Base-by-base conservation (phyloP, 2,329 filamentous ascomycete genomes). In the Neofusicoccum sp. region DNA sequence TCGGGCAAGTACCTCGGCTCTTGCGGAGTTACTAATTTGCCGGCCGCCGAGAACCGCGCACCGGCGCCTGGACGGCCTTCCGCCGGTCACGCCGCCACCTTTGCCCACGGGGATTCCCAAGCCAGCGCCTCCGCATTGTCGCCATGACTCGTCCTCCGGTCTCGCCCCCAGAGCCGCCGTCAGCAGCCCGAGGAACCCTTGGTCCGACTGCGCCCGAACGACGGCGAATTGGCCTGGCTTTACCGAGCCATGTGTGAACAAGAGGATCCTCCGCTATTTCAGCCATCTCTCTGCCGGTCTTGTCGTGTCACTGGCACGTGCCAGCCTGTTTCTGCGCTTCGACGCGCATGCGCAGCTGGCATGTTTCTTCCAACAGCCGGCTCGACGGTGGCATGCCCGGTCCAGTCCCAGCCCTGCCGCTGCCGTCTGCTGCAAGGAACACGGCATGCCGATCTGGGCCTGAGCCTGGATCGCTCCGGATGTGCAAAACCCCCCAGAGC, bases 1-100 rank as follows among this genome's bases (percentile, higher is more conserved):
- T 56, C 51, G 38, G 51, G 51, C 26, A 56, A 56, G 51, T 56
- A 56, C 51, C 51, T 56, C 51, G 51, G 51, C 38, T 33, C 28
- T 11, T 1, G 20, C 51, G 51, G 51, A 2, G 14, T 33, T 16
- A 43, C 38, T 56, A 33, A 43, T 56, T 40, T 34, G n/a, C 51
- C 51, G 26, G 5, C 12, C 51, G 51, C 51, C 51, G 51, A 56
- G 34, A 43, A 38, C 51, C 51, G 51, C 51, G 51, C 51, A 43
- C 51, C 51, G 51, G 33, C 51, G 51, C 36, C 28, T 20, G 20
- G 4, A 26, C 12, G 6, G 36, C 16, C n/a, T 30, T 16, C 24
- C 24, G 30, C 38, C 51, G 24, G 51, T 43, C 51, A 43, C 51
- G 51, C 51, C 51, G 26, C 24, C 16, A 43, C 26, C 49, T 24